These are phyloP conservation scores for Neoboletus brunneissimus DNA, from an alignment of 768 basidiomycete species.

Conservation along the genomic window DNA sequence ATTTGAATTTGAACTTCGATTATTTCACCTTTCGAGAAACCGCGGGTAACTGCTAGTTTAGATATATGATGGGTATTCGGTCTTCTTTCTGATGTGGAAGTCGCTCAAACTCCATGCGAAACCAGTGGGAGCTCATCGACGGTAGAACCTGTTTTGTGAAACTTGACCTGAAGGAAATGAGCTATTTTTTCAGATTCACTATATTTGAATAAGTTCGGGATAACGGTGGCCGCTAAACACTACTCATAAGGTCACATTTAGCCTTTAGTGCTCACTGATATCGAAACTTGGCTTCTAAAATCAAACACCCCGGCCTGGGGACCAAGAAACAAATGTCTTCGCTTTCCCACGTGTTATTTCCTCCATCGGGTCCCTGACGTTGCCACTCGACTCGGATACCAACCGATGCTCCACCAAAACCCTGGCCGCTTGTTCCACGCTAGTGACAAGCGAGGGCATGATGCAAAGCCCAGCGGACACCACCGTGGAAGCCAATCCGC, in stretches of 20 bases:
- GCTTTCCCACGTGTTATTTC: conserved; percentile 28
- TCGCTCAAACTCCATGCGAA: neutral
- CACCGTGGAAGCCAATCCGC: conserved; percentile 17
- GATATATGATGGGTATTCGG: neutral
- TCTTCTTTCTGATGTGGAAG: neutral
- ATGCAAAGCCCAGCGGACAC: conserved; percentile 18
- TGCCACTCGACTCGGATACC: conserved; percentile 29
- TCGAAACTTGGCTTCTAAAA: neutral
- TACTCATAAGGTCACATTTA: neutral
- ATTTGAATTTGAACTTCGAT: neutral
- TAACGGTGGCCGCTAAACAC: neutral
- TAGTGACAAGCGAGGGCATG: conserved; percentile 23
- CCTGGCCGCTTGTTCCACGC: conserved; percentile 18
- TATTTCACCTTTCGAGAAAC: neutral
- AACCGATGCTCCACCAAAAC: conserved; percentile 29
- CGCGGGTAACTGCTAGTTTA: neutral
- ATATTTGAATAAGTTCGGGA: neutral
- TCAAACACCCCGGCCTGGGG: conserved; percentile 21
- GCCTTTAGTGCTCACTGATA: neutral
- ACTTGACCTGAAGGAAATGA: neutral
- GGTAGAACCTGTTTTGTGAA: too few species aligned
- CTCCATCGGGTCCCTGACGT: conserved; percentile 8
- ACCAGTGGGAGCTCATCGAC: neutral
- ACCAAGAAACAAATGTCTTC: conserved; percentile 28
- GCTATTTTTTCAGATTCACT: neutral